Evolutionary conservation across 192 early-diverging fungal species (phyloP), one percentile per base, ranked within the genome.

Genomic region (Backusella liffmaniae): DNA sequence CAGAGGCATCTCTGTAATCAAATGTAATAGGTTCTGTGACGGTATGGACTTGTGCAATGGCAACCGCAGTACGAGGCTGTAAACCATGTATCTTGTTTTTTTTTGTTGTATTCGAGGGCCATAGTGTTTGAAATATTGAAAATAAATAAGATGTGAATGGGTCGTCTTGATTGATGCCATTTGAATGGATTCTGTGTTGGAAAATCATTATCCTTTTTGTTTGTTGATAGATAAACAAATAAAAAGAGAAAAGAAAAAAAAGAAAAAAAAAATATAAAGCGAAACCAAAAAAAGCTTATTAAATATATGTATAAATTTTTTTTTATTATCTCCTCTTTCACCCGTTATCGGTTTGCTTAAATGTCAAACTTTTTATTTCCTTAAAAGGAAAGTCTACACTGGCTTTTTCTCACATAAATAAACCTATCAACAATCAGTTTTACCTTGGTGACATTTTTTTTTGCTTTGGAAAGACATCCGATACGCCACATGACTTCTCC

Each of bases 391-490:
- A 3, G 23, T 59, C n/a, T 18, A 23, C 10, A 21, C 21, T 23
- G 21, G 9, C 10, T 59, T 59, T 59, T 59, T 59, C 53, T 26
- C 53, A 59, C 53, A 23, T 8, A 5, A 59, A 59, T 59, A 59
- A 59, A 59, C 53, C 53, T 59, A 59, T 59, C 53, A 59, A 59
- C n/a, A 59, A n/a, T n/a, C 46, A 59, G 53, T 59, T 59, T 62
- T 29, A 9, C 56, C 56, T 62, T 62, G 56, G 56, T 62, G 56
- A 62, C 9, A 62, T 62, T 23, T 21, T 56, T 56, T 21, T 59
- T 59, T n/a, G n/a, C n/a, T n/a, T n/a, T n/a, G n/a, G n/a, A n/a
- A n/a, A n/a, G n/a, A n/a, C n/a, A n/a, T n/a, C n/a, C n/a, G n/a
- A n/a, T n/a, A n/a, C n/a, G n/a, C n/a, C n/a, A n/a, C n/a, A n/a